These are phyloP conservation scores for Pisolithus albus DNA, from an alignment of 768 basidiomycete genomes.

Conservation along the genomic window DNA sequence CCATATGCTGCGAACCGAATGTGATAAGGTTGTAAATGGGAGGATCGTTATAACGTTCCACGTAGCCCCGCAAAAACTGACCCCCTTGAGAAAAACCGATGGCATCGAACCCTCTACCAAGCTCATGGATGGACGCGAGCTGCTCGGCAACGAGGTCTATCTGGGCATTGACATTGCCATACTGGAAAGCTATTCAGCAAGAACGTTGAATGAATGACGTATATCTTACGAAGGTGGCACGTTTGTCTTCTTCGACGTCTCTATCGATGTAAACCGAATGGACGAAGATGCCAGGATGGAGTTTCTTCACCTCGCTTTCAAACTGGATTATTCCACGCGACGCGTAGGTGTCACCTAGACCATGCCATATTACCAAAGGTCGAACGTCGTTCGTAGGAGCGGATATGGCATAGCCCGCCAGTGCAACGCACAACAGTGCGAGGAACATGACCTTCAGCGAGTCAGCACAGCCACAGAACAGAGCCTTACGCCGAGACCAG, in stretches of 20 bases:
- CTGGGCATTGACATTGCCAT: slow-evolving; percentile 72
- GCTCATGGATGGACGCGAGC: slow-evolving; percentile 54
- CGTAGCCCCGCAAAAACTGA: slow-evolving; percentile 82
- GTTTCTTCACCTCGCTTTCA: slow-evolving; percentile 45
- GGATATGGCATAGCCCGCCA: slow-evolving; percentile 9
- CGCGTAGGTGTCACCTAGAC: slow-evolving; percentile 72
- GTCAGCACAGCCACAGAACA: no score
- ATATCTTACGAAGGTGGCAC: slow-evolving; percentile 63
- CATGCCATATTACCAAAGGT: slow-evolving; percentile 74
- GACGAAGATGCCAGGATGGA: slow-evolving; percentile 71
- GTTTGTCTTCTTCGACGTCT: slow-evolving; percentile 54
- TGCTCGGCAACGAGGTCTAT: slow-evolving; percentile 58
- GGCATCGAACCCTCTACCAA: slow-evolving; percentile 71
- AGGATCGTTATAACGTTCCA: slow-evolving; percentile 68
- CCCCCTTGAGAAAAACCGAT: slow-evolving; percentile 89
- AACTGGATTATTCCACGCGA: slow-evolving; percentile 72
- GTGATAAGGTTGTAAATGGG: slow-evolving; percentile 77
- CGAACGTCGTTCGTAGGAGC: slow-evolving; percentile 23
- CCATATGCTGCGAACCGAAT: slow-evolving; percentile 86
- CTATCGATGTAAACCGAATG: slow-evolving; percentile 67
- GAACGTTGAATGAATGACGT: neutral
- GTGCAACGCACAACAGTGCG: slow-evolving; percentile 10
- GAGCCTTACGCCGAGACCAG: no score
- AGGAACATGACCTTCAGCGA: slow-evolving; percentile 6
- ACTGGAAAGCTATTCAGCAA: slow-evolving; percentile 38